Evolutionary conservation across 192 early-diverging fungal genomes (phyloP).

Genomic region (Pecoramyces ruminantium): DNA sequence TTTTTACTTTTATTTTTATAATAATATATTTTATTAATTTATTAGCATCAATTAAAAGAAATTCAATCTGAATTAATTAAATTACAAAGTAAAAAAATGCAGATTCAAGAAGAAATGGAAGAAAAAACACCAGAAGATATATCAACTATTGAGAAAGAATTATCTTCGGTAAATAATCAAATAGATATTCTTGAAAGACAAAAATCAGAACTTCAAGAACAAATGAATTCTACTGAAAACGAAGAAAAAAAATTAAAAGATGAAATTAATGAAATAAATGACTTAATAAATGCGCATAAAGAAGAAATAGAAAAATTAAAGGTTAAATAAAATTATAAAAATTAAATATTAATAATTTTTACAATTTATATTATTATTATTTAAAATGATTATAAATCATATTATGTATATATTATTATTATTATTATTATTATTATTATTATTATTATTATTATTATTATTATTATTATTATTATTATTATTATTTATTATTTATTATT

Average conservation of each 20-base stretch:
- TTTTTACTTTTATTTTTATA: too few relatives aligned
- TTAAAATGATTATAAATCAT: too few relatives aligned
- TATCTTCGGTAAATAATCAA: not conserved
- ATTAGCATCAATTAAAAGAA: not conserved
- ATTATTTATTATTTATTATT: too few relatives aligned
- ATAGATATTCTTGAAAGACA: not conserved
- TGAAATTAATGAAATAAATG: not conserved
- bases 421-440: too few relatives aligned
- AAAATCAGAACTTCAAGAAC: not conserved
- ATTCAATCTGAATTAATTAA: not conserved
- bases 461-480: too few relatives aligned
- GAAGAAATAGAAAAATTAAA: slow-evolving; percentile 9
- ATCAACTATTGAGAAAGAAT: not conserved
- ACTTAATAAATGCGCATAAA: not conserved
- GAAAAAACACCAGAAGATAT: not conserved
- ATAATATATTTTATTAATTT: not conserved
- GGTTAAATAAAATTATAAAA: not conserved
- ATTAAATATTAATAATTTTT: not conserved
- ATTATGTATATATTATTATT: too few relatives aligned
- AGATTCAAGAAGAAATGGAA: not conserved
- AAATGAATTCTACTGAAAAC: not conserved
- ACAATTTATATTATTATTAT: too few relatives aligned
- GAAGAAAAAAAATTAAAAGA: not conserved
- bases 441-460: too few relatives aligned
- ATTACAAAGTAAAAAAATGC: not conserved